Evolutionary conservation across 2,329 filamentous ascomycete genomes (phyloP), one percentile per base, ranked within the genome.

Genomic region (Exophiala oligosperma): DNA sequence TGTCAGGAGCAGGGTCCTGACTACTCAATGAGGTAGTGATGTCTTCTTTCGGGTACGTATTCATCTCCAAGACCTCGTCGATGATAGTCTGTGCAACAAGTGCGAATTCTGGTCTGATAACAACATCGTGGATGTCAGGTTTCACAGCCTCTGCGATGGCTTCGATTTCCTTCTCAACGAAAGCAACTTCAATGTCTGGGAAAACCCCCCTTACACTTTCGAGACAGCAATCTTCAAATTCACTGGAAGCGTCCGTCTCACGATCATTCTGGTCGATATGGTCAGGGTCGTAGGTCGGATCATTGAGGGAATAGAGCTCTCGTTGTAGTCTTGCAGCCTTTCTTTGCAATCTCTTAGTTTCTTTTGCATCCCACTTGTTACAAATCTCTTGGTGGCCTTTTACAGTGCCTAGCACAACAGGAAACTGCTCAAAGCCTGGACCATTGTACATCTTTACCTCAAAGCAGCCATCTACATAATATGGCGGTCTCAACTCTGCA

Each of bases 181-280:
- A 73, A 9, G 73, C 67, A 23, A 68, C 72, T 54, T 74, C 74
- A 41, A 81, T 78, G 49, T 77, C 77, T 7, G 80, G 80, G 54
- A 82, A 81, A 7, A 81, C 64, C 9, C 69, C 66, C 3, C 76
- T 38, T 17, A 81, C 66, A n/a, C 69, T 66, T 7, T 64, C 61
- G 17, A 79, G 67, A 50, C 72, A 69, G 40, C 52, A 23, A 11
- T 60, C 43, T 38, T 63, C 56, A 26, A 40, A 40, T 3, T 21
- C 47, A 47, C n/a, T 48, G 26, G 23, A 17, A 43, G 43, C 35
- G 2, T 47, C 32, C n/a, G 21, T 48, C 7, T 56, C 43, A 32
- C 24, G 38, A 24, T 43, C 40, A 8, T 28, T 9, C 4, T 57
- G 53, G n/a, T 65, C 55, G 24, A 49, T 48, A 9, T 52, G 47